Evolutionary conservation across 2,329 filamentous ascomycete genomes (phyloP).

Genomic region (Pseudocercospora vitis): DNA sequence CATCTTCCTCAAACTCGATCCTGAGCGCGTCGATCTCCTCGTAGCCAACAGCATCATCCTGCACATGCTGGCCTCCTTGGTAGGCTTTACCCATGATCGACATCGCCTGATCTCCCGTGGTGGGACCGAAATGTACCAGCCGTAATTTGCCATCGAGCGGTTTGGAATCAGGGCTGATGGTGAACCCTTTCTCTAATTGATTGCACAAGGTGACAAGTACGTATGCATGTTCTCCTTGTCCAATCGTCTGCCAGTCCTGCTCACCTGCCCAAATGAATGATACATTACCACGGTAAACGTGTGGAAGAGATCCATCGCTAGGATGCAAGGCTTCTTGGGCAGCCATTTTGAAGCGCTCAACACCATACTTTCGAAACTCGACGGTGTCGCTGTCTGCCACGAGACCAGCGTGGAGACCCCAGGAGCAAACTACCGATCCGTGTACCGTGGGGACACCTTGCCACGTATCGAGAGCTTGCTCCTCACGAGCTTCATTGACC

Average conservation of each 20-base stretch:
- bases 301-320: constrained; percentile 52
- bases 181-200: constrained; percentile 77
- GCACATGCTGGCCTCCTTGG: constrained; percentile 56
- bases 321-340: constrained; percentile 72
- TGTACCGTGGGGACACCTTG: constrained; percentile 46
- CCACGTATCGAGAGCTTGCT: constrained; percentile 38
- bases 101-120: constrained; percentile 68
- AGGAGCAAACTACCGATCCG: constrained; percentile 83
- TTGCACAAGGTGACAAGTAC: constrained; percentile 74
- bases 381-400: constrained; percentile 89
- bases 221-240: constrained; percentile 65
- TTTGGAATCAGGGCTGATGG: constrained; percentile 71
- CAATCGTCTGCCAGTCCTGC: constrained; percentile 38
- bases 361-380: constrained; percentile 74
- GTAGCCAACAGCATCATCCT: constrained; percentile 64
- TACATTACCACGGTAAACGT: constrained; percentile 58
- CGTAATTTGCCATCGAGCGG: constrained; percentile 70
- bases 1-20: constrained; percentile 66
- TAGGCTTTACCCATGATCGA: constrained; percentile 69
- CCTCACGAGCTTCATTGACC: constrained; percentile 46
- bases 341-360: constrained; percentile 79
- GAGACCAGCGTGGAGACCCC: constrained; percentile 84
- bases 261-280: constrained; percentile 40
- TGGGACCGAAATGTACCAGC: constrained; percentile 72
- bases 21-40: constrained; percentile 65